Conservation (phyloP, 768 basidiomycete genomes). For the Lactarius vividus region DNA sequence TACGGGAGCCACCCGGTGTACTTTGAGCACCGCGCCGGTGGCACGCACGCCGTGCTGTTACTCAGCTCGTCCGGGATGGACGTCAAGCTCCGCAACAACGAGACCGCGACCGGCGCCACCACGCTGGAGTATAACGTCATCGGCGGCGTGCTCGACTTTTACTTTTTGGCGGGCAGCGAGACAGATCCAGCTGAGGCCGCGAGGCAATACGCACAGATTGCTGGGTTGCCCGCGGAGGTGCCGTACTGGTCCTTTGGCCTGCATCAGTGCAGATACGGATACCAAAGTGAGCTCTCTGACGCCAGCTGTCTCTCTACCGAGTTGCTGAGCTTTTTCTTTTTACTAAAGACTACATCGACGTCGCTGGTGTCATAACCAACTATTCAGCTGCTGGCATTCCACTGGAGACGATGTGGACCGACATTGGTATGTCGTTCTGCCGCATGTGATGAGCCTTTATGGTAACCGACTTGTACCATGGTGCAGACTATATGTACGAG, state of each 20-base stretch:
- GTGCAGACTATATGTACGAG: conserved; percentile 62
- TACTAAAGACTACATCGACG: conserved; percentile 54
- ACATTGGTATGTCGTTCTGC: conserved; percentile 48
- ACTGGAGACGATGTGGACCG: conserved; percentile 78
- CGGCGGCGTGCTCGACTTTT: conserved; percentile 75
- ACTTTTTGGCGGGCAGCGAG: conserved; percentile 70
- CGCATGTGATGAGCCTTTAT: background rate
- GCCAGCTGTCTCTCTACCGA: background rate
- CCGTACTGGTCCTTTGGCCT: conserved; percentile 74
- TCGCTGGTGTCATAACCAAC: conserved; percentile 58
- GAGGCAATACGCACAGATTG: conserved; percentile 66
- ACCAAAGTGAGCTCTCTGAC: conserved; percentile 44
- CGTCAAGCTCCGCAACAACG: conserved; percentile 50
- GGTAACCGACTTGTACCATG: background rate
- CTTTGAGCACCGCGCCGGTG: conserved; percentile 61
- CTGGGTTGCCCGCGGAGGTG: conserved; percentile 65
- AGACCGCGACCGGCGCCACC: conserved; percentile 33
- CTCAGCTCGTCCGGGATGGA: conserved; percentile 78
- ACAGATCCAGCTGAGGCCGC: conserved; percentile 56
- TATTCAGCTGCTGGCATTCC: conserved; percentile 63
- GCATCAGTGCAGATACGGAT: conserved; percentile 73
- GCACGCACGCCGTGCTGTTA: conserved; percentile 68
- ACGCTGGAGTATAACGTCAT: conserved; percentile 73
- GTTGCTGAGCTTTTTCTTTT: background rate
- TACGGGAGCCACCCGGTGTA: conserved; percentile 75